Conservation (phyloP, 2,329 filamentous ascomycete species). For the Botrytis cinerea region DNA sequence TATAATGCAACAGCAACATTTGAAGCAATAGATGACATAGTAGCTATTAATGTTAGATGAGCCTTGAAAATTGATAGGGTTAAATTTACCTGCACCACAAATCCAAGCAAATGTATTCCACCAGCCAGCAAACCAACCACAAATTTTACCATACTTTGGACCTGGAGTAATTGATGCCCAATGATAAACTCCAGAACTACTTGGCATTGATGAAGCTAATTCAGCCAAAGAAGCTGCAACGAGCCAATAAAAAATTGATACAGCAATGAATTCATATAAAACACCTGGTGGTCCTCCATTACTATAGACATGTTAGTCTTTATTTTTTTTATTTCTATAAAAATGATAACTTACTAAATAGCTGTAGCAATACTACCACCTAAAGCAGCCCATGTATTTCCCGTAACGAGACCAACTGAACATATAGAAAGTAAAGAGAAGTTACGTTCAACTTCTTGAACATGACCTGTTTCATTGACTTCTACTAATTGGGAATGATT, state of each 20-base stretch:
- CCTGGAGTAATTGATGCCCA: slow-evolving; percentile 54
- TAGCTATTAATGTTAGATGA: slow-evolving; percentile 28
- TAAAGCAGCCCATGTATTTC: slow-evolving; percentile 49
- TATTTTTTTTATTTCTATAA: not conserved
- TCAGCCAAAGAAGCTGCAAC: slow-evolving; percentile 52
- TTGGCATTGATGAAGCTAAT: slow-evolving; percentile 38
- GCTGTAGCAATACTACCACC: slow-evolving; percentile 48
- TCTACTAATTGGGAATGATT: slow-evolving; percentile 25
- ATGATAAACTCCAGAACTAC: slow-evolving; percentile 49
- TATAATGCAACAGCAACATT: slow-evolving; percentile 52
- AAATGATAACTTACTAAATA: slow-evolving; percentile 30
- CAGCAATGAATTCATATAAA: slow-evolving; percentile 60
- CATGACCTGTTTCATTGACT: slow-evolving; percentile 53
- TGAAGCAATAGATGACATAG: slow-evolving; percentile 43
- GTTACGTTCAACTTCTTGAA: slow-evolving; percentile 53
- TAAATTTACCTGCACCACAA: slow-evolving; percentile 30
- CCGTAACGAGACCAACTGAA: slow-evolving; percentile 49
- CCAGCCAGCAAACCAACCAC: slow-evolving; percentile 54
- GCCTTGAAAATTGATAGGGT: not conserved
- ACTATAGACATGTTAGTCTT: slow-evolving; percentile 46
- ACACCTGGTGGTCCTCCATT: slow-evolving; percentile 65
- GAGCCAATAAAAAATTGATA: slow-evolving; percentile 53
- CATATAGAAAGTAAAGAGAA: slow-evolving; percentile 51
- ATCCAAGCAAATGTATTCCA: slow-evolving; percentile 54
- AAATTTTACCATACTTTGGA: slow-evolving; percentile 47